phyloP scores from a whole-genome alignment of 495 filamentous ascomycete genomes.

The Trypethelium eluteriae region DNA sequence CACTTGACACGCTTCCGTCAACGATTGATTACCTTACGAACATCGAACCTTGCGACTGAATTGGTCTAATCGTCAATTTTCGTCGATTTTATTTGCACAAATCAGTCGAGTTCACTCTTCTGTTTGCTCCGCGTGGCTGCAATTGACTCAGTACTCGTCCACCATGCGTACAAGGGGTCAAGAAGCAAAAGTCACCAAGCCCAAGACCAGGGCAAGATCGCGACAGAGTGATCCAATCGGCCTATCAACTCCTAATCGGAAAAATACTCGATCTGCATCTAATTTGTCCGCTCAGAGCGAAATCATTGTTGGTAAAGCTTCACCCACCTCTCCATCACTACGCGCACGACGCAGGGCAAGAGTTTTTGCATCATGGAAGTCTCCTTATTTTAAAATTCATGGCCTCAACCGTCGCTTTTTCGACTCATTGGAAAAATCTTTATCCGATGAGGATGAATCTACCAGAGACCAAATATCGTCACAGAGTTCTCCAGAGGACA shows the following conservation, averaged over 20 bases:
- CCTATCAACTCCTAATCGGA: conserved; percentile 4
- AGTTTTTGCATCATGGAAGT: conserved; percentile 5
- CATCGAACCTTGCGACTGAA: not conserved
- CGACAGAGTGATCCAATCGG: not conserved
- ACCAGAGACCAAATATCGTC: not conserved
- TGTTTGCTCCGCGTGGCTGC: not conserved
- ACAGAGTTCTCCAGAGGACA: not conserved
- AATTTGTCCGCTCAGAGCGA: conserved; percentile 12
- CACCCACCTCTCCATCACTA: not conserved
- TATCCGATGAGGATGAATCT: not conserved
- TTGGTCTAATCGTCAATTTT: not conserved
- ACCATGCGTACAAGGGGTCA: conserved; percentile 11
- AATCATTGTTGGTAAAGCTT: conserved; percentile 12
- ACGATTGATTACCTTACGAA: not conserved
- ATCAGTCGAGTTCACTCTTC: not conserved
- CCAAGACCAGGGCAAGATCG: not conserved
- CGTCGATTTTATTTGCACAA: not conserved
- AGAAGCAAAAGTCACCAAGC: conserved; percentile 9
- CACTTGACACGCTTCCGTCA: not conserved
- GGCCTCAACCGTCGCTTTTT: not conserved
- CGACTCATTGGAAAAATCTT: conserved; percentile 1
- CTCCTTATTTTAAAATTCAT: not conserved
- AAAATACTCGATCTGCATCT: conserved; percentile 8
- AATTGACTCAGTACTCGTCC: not conserved
- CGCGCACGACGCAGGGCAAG: not conserved